These are phyloP conservation scores for Dalbergia cultrata DNA, from an alignment of 306 rosid species.

Conservation along the genomic window DNA sequence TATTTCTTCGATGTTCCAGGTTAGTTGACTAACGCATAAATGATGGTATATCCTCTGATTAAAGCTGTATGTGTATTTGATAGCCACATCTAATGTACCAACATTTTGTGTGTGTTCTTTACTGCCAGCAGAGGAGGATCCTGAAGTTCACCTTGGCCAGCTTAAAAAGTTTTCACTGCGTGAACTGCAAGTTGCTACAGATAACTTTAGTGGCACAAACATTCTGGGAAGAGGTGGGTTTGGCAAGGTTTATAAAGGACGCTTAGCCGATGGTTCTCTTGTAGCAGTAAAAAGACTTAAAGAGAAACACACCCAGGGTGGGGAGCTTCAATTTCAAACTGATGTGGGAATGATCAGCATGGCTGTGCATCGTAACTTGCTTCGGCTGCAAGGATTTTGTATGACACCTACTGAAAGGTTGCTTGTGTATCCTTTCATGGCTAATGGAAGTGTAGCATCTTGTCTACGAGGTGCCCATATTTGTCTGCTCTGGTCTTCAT, in stretches of 20 bases:
- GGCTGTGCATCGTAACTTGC: constrained; percentile 52
- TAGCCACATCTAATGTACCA: constrained; percentile 17
- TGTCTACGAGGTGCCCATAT: not conserved
- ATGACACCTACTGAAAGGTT: constrained; percentile 47
- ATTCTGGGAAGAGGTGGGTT: not conserved
- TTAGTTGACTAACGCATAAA: constrained; percentile 46
- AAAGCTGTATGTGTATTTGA: not conserved
- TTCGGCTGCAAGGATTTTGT: constrained; percentile 50
- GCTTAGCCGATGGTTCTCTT: constrained; percentile 38
- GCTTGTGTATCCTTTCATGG: constrained; percentile 48
- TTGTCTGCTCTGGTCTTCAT: not conserved
- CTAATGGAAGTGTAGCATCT: constrained; percentile 34
- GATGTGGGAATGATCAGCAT: constrained; percentile 45
- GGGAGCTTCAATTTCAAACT: constrained; percentile 18
- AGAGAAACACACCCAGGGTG: constrained; percentile 33
- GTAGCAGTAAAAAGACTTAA: constrained; percentile 49
- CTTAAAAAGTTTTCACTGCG: constrained; percentile 43
- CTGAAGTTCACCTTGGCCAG: constrained; percentile 46
- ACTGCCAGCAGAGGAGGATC: constrained; percentile 37
- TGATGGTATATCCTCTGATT: not conserved
- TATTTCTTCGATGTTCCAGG: constrained; percentile 83
- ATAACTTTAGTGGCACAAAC: not conserved
- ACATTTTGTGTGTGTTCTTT: constrained; percentile 3
- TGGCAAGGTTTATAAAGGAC: constrained; percentile 30
- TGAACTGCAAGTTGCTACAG: constrained; percentile 28